phyloP scores from a whole-genome alignment of 371 early-diverging fungal genomes.

The Saksenaea vasiformis region DNA sequence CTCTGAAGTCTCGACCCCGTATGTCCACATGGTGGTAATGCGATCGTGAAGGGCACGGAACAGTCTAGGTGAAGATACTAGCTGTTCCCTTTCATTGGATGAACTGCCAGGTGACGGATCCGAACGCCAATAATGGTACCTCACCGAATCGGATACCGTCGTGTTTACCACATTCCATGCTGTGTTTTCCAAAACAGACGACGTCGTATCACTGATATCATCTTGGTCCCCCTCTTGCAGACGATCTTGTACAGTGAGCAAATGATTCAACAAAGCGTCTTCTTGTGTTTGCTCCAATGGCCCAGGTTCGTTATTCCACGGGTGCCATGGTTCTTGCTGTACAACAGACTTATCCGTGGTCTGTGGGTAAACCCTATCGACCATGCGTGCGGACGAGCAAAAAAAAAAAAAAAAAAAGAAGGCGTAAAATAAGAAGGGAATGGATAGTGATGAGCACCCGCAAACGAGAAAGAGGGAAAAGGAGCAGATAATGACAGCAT shows the following conservation, averaged over 20 bases:
- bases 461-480: background rate
- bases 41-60: background rate
- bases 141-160: background rate
- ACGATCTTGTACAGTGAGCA: background rate
- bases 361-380: slow-evolving; percentile 1
- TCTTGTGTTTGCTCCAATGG: background rate
- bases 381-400: background rate
- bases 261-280: background rate
- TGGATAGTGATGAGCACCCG: background rate
- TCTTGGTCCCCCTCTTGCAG: background rate
- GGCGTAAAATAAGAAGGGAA: background rate
- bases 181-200: background rate
- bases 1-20: background rate
- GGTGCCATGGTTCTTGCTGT: background rate
- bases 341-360: background rate
- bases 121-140: background rate
- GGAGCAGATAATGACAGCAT: background rate
- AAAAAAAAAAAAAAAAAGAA: background rate
- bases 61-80: background rate
- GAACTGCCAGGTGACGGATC: background rate
- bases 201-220: background rate
- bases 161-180: background rate
- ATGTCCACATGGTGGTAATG: background rate
- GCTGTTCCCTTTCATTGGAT: background rate
- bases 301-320: background rate